These are phyloP conservation scores for Selaginella tamariscina DNA, from an alignment of 75 land plant genomes.

Conservation along the genomic window DNA sequence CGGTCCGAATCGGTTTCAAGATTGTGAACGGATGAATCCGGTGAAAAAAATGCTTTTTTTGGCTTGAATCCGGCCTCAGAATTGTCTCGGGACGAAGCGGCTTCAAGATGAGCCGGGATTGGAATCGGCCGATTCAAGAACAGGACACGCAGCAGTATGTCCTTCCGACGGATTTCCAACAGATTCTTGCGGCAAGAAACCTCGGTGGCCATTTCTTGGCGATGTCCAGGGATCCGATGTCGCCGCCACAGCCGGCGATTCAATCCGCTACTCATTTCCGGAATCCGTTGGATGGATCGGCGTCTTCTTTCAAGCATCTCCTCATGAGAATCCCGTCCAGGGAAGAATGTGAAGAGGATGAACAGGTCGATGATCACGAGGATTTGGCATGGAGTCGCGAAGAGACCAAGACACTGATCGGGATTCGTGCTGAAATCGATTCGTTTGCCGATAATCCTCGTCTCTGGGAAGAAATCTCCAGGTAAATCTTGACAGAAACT, in stretches of 20 bases:
- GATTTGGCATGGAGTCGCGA: not conserved
- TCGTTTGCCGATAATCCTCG: not conserved
- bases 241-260: not conserved
- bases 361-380: not conserved
- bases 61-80: too few relatives aligned
- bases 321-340: not conserved
- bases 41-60: too few relatives aligned
- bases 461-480: not conserved
- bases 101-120: not conserved
- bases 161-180: not conserved
- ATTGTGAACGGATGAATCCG: too few relatives aligned
- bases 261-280: not conserved
- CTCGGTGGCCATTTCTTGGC: not conserved
- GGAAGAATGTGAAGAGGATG: not conserved
- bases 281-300: not conserved
- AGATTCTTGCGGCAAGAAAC: not conserved
- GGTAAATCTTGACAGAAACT: not conserved
- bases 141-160: not conserved
- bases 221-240: not conserved
- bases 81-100: too few relatives aligned
- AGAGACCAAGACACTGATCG: not conserved
- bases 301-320: constrained; percentile 1
- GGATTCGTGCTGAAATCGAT: not conserved
- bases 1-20: too few relatives aligned
- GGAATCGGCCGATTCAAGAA: not conserved